Base-by-base conservation (phyloP, 768 basidiomycete genomes). In the Suillus subaureus region DNA sequence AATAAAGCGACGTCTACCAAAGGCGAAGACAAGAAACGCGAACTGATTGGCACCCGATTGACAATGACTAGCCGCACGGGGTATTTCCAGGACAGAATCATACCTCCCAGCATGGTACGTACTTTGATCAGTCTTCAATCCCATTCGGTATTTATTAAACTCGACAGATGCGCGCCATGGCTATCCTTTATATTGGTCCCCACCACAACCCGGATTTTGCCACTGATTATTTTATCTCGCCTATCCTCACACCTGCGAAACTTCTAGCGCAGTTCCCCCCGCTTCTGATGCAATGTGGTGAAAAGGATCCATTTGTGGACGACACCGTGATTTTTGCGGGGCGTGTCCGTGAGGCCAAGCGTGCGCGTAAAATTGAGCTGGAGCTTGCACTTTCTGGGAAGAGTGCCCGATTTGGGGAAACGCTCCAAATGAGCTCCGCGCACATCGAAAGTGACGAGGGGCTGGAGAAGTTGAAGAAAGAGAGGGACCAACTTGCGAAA, bases 261-360 rank as follows among this genome's bases (percentile, higher is more conserved):
- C 81, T 98, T 4, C 87, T 99, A 15, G 94, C 93, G 1, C 91
- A 94, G 70, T 99, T 98, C 79, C 97, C 97, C 35, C 95, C 94
- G 12, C 84, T 98, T 51, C 85, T 96, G 67, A 88, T 99, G 84
- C 93, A 96, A 72, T 96, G 94, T 70, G 97, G 97, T 21, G 97
- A 99, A 79, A 96, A 94, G 73, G 90, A 92, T 67, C 94, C 97
- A 0, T 94, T 99, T 71, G 95, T 97, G 28, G 97, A 99, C 77
- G 97, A 99, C 75, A 98, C 95, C 0, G 91, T 99, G 68, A 94
- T 99, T 70, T 97, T 99, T 72, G 93, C 96, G 3, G 97, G 96
- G 16, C 89, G 93, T 37, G 83, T 99, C n/a, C 84, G 97, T 33
- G 94, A 98, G 74, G 97, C 97, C 18, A 99, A 99, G 79, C 87